Evolutionary conservation across 495 filamentous ascomycete genomes (phyloP).

Genomic region (Pyrenula aspistea): DNA sequence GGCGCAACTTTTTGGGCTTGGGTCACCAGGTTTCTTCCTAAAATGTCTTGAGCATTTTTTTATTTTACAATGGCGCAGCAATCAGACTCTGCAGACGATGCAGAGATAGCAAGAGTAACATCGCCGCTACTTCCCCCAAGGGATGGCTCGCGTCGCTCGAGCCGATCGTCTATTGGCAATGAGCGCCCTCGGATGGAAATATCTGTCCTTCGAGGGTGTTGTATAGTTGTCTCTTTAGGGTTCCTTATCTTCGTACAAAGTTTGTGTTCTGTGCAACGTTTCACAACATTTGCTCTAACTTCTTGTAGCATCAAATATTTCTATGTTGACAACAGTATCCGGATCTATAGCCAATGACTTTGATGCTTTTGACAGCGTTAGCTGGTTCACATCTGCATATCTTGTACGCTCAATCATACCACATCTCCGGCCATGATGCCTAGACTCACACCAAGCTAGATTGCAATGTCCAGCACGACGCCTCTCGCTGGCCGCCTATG

Average conservation of each 20-base stretch:
- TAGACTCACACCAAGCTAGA: constrained; percentile 22
- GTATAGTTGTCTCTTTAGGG: constrained; percentile 9
- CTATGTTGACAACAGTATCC: constrained; percentile 64
- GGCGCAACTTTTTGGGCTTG: neutral
- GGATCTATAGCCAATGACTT: constrained; percentile 59
- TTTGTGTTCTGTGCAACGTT: neutral
- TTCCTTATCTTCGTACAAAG: constrained; percentile 17
- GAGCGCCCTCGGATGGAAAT: neutral
- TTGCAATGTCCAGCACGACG: constrained; percentile 53
- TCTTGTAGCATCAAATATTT: constrained; percentile 54
- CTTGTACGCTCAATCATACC: constrained; percentile 19
- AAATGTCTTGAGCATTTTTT: neutral
- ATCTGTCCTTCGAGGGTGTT: constrained; percentile 7
- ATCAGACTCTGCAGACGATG: neutral
- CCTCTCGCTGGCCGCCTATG: constrained; percentile 56
- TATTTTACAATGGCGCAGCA: neutral
- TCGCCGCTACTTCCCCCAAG: neutral
- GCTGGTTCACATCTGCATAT: constrained; percentile 68
- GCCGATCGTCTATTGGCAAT: neutral
- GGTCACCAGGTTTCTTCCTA: neutral
- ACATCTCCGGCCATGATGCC: neutral
- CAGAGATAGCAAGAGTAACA: neutral
- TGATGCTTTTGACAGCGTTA: constrained; percentile 54
- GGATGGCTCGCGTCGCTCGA: neutral
- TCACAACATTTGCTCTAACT: constrained; percentile 1